These are phyloP conservation scores for Xylariaceae sp. DNA, from an alignment of 2,329 filamentous ascomycete genomes.

Conservation along the genomic window DNA sequence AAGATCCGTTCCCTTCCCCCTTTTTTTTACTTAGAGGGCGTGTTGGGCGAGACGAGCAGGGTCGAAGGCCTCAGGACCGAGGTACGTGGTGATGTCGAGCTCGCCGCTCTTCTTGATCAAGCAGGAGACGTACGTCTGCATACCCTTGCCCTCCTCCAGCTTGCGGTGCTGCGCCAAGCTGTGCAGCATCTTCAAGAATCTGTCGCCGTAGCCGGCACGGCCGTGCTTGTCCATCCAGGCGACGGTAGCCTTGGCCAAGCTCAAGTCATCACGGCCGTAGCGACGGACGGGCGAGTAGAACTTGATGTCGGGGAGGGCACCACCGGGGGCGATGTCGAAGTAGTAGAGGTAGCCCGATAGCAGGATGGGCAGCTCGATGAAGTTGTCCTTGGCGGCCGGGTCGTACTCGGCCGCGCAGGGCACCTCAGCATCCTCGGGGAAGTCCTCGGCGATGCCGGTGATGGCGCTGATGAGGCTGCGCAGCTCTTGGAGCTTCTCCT, in stretches of 20 bases:
- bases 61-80: constrained; percentile 8
- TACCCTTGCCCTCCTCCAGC: constrained; percentile 7
- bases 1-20: background rate
- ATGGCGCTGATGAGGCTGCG: constrained; percentile 12
- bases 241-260: constrained; percentile 7
- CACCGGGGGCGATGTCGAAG: constrained; percentile 25
- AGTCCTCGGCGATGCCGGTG: constrained; percentile 14
- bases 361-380: constrained; percentile 1
- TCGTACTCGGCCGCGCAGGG: constrained; percentile 7
- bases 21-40: background rate
- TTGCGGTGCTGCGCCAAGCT: background rate
- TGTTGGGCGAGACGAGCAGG: background rate
- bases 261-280: constrained; percentile 21
- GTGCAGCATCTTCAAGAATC: constrained; percentile 9
- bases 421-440: constrained; percentile 16
- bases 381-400: constrained; percentile 6
- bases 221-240: constrained; percentile 19
- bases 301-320: constrained; percentile 22
- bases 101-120: constrained; percentile 8
- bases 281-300: constrained; percentile 19
- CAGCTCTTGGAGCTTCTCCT: constrained; percentile 13
- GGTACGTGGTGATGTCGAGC: constrained; percentile 14
- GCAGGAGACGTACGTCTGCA: constrained; percentile 14
- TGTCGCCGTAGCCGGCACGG: constrained; percentile 7
- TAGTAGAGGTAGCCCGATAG: constrained; percentile 23